phyloP scores from a whole-genome alignment of 2,329 filamentous ascomycete species.

The Clonostachys rhizophaga region DNA sequence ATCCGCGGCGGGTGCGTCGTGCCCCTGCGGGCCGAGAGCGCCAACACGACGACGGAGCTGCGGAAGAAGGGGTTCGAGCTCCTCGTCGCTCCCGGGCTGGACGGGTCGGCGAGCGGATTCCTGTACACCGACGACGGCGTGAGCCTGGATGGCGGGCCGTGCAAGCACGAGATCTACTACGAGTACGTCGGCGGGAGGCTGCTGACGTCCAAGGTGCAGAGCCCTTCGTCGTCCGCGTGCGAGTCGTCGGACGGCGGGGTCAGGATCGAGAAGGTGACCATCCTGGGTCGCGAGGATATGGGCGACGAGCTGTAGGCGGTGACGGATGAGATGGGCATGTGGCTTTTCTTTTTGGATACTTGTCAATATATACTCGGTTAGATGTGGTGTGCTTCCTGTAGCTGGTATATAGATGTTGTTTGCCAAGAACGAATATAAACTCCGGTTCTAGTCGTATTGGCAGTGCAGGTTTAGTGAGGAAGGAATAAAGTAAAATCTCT shows the following conservation, averaged over 20 bases:
- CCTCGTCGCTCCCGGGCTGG: constrained; percentile 55
- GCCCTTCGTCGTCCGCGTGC: too few relatives aligned
- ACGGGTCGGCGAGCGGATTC: constrained; percentile 58
- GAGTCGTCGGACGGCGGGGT: constrained; percentile 31
- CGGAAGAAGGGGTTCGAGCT: constrained; percentile 63
- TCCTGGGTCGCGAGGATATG: constrained; percentile 28
- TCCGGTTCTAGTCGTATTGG: too few relatives aligned
- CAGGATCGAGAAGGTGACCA: constrained; percentile 37
- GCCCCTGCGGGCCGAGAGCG: constrained; percentile 46
- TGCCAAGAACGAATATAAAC: too few relatives aligned
- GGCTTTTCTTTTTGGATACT: too few relatives aligned
- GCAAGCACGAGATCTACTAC: constrained; percentile 52
- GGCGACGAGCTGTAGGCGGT: neutral
- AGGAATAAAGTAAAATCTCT: too few relatives aligned
- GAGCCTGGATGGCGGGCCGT: constrained; percentile 47
- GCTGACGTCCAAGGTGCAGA: constrained; percentile 18
- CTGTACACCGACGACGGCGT: constrained; percentile 76
- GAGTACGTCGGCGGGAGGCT: constrained; percentile 32
- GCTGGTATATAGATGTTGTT: too few relatives aligned
- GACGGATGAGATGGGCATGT: too few relatives aligned
- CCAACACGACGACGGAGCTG: constrained; percentile 59
- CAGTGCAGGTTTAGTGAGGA: too few relatives aligned
- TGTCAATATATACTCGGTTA: too few relatives aligned
- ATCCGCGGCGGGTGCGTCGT: constrained; percentile 59
- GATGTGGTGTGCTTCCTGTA: too few relatives aligned